phyloP scores from a whole-genome alignment of 306 rosid species.

The Dryas octopetala region DNA sequence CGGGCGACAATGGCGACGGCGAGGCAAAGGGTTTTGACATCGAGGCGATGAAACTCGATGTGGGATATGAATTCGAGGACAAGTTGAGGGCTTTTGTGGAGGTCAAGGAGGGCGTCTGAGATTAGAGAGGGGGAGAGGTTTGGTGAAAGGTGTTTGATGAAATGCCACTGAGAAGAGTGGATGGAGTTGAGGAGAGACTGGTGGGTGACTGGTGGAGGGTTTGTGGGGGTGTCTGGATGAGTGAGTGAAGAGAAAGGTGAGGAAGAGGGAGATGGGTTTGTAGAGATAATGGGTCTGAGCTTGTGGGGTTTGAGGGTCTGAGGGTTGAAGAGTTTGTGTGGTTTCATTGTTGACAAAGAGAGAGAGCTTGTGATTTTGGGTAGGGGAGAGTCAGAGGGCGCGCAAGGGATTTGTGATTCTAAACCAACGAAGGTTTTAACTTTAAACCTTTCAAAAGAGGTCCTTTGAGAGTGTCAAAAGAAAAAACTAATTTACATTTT shows the following conservation, averaged over 20 bases:
- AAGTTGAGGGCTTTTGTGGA: slow-evolving; percentile 47
- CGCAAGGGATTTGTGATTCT: too few relatives aligned
- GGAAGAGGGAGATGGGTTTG: slow-evolving; percentile 12
- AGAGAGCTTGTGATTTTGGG: too few relatives aligned
- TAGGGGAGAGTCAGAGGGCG: too few relatives aligned
- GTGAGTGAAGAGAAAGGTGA: slow-evolving; percentile 27
- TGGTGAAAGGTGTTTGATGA: slow-evolving; percentile 57
- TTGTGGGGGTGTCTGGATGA: slow-evolving; percentile 12
- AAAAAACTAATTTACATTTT: too few relatives aligned
- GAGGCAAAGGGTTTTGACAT: slow-evolving; percentile 46
- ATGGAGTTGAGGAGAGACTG: slow-evolving; percentile 35
- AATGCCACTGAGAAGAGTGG: slow-evolving; percentile 81
- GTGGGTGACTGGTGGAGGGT: slow-evolving; percentile 32
- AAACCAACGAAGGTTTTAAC: too few relatives aligned
- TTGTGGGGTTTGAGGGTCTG: slow-evolving; percentile 23
- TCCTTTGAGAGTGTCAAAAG: too few relatives aligned
- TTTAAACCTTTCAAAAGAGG: too few relatives aligned
- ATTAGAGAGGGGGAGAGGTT: slow-evolving; percentile 47
- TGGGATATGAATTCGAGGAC: slow-evolving; percentile 46
- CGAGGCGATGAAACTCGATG: slow-evolving; percentile 38
- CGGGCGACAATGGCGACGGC: slow-evolving; percentile 53
- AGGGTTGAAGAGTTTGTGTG: slow-evolving; percentile 10
- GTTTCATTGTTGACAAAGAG: slow-evolving; percentile 27
- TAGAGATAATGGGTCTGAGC: slow-evolving; percentile 15
- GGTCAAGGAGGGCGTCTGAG: slow-evolving; percentile 45